A percentile compares a stretch with the other conserved stretches of the same genome.
phyloP scores from a whole-genome alignment of 148 eudicot species.

The Rhododendron simsii region DNA sequence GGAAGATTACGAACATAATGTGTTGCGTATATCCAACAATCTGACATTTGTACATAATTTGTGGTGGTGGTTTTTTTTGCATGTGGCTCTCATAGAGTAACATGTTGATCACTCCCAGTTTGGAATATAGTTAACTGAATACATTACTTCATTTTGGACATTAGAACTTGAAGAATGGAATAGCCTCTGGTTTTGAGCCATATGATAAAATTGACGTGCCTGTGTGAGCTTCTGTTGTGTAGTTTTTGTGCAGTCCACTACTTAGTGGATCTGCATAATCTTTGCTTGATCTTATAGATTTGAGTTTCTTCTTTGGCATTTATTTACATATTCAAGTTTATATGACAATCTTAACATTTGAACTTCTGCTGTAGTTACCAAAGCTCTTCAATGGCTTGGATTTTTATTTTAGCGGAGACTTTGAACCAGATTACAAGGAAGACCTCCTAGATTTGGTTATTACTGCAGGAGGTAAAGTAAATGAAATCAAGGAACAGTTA shows the following conservation, averaged over 20 bases:
- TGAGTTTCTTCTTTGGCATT: not conserved
- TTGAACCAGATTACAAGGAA: constrained; percentile 42
- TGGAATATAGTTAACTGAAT: not conserved
- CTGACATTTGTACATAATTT: not conserved
- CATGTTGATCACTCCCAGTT: not conserved
- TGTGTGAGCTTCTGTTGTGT: not conserved
- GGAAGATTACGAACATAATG: not conserved
- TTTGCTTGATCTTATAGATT: not conserved
- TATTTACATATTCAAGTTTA: not conserved
- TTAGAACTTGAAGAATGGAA: not conserved
- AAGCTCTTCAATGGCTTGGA: constrained; percentile 63
- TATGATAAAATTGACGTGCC: not conserved
- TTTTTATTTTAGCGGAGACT: constrained; percentile 62
- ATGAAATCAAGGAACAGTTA: constrained; percentile 30
- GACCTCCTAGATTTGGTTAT: constrained; percentile 53
- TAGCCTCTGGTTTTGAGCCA: not conserved
- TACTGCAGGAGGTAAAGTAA: constrained; percentile 63
- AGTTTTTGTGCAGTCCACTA: not conserved
- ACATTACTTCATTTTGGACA: not conserved
- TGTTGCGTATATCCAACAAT: not conserved
- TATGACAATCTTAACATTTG: not conserved
- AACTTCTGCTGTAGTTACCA: constrained; percentile 43
- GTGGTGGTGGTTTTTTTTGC: not conserved
- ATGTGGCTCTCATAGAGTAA: not conserved
- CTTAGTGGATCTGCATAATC: not conserved